Conservation (phyloP, 441 rosid species). For the Erodium chrysanthum region DNA sequence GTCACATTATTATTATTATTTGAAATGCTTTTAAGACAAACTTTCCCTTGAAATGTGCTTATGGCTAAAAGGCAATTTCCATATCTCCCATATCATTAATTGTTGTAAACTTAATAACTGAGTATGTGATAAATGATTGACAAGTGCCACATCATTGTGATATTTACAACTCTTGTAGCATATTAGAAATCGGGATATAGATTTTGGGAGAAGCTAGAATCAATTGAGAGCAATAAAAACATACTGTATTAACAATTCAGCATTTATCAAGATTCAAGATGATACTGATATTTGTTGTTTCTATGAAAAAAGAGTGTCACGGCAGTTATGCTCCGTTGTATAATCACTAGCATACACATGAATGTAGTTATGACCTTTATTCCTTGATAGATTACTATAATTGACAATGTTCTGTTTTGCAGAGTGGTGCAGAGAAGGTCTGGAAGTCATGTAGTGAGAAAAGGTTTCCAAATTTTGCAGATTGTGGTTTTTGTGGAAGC, state of each 20-base stretch:
- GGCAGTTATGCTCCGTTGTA: too few relatives aligned
- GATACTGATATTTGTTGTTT: background rate
- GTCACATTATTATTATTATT: background rate
- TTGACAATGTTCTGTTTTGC: conserved; percentile 18
- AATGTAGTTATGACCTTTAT: background rate
- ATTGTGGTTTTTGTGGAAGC: conserved; percentile 45
- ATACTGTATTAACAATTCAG: background rate
- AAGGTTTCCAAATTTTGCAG: conserved; percentile 24
- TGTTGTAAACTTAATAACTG: background rate
- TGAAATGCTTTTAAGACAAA: background rate
- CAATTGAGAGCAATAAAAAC: background rate
- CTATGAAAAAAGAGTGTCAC: background rate
- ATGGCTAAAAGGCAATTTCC: background rate
- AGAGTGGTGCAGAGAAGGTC: conserved; percentile 66
- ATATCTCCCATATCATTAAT: background rate
- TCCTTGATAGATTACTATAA: background rate
- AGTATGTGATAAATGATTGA: background rate
- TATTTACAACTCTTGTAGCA: background rate
- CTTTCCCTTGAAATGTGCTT: background rate
- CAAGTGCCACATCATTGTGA: background rate
- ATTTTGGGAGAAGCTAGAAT: background rate
- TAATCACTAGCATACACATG: background rate
- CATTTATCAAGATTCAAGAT: background rate
- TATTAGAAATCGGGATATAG: background rate
- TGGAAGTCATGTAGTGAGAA: conserved; percentile 39